Evolutionary conservation across 2,329 filamentous ascomycete genomes (phyloP).

Genomic region (Pezicula carpinea): DNA sequence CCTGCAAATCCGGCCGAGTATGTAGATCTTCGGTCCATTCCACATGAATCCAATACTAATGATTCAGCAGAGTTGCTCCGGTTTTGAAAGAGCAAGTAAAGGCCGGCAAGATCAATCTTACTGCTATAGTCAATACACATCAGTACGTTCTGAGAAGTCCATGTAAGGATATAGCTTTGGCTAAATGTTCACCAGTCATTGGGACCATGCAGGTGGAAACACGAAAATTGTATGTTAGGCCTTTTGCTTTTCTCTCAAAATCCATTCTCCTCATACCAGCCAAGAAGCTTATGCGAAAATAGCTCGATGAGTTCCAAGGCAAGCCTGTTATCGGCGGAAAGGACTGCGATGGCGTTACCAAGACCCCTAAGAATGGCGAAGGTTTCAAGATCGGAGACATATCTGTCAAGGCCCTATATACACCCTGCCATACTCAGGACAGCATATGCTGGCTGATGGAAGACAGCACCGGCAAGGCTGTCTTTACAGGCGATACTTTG

Average conservation of each 20-base stretch:
- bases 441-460: slow-evolving; percentile 94
- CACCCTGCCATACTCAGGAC: slow-evolving; percentile 96
- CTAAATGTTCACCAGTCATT: slow-evolving; percentile 57
- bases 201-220: slow-evolving; percentile 93
- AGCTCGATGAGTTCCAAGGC: slow-evolving; percentile 22
- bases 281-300: background rate
- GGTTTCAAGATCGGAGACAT: slow-evolving; percentile 82
- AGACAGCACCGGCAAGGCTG: slow-evolving; percentile 70
- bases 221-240: slow-evolving; percentile 60
- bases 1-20: slow-evolving; percentile 76
- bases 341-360: slow-evolving; percentile 75
- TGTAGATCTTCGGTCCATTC: slow-evolving; percentile 24
- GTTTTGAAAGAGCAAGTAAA: slow-evolving; percentile 69
- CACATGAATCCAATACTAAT: slow-evolving; percentile 4
- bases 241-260: background rate
- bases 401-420: slow-evolving; percentile 81
- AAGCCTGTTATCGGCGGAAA: slow-evolving; percentile 80
- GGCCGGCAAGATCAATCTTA: slow-evolving; percentile 72
- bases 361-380: slow-evolving; percentile 69
- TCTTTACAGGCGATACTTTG: slow-evolving; percentile 94
- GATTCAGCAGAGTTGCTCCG: slow-evolving; percentile 47
- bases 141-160: slow-evolving; percentile 62
- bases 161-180: slow-evolving; percentile 1
- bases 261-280: slow-evolving; percentile 12
- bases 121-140: slow-evolving; percentile 91